Base-by-base conservation (phyloP, 345 rosid species). In the Euphorbia peplus region DNA sequence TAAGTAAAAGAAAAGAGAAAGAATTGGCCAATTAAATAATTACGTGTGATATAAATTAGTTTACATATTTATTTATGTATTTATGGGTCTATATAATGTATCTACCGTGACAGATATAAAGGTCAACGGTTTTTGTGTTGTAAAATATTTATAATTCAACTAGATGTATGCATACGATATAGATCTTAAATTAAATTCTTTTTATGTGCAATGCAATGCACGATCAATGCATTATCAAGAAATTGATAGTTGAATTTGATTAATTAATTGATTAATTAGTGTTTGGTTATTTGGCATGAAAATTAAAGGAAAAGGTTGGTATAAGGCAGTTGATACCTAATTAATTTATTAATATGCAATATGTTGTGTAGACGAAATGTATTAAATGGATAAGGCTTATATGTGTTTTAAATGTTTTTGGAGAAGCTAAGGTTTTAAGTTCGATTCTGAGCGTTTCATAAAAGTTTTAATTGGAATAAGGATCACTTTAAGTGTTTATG, bases 121-220 rank as follows among this genome's bases (percentile, higher is more conserved):
- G 63, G 74, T 78, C 82, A 74, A 78, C 57, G 68, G 30, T 52
- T 67, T 47, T 57, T 30, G 10, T 14, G 60, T 35, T 56, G 37
- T 39, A 39, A 39, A 39, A 39, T 2, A 39, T 39, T 39, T 1
- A 39, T 39, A 39, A 66, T 29, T 28, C 5, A 46, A 13, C 51
- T 44, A 44, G 12, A 1, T 13, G 16, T 1, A 4, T 0, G 51
- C 11, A 14, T 16, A 48, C 3, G 3, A 48, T 48, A 48, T 48
- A 15, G 19, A 48, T 48, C 53, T 48, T 18, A 48, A 39, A 48
- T 18, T 47, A 10, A 13, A 64, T 29, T 30, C 25, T 25, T 15
- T 54, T 54, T 24, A 18, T 60, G 59, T 72, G 76, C 66, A 50
- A 21, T 4, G 66, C 73, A 69, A 21, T 4, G 66, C 73, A 69